Base-by-base conservation (phyloP, 2,329 filamentous ascomycete genomes). In the Colletotrichum eleusines region DNA sequence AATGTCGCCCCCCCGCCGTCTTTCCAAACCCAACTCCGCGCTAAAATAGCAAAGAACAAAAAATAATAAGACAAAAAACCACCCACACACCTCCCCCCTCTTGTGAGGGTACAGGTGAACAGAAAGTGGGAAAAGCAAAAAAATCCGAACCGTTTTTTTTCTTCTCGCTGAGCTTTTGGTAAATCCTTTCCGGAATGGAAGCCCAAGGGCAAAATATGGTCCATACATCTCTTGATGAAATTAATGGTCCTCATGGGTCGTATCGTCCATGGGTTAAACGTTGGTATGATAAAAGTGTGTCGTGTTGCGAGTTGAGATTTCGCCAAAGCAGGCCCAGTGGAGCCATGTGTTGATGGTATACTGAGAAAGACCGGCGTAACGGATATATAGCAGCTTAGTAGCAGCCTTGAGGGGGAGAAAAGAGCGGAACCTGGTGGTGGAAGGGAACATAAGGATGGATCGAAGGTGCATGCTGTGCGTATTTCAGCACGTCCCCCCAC, bases 401-500 rank as follows among this genome's bases (percentile, higher is more conserved):
- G 76, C 81, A 88, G 69, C 85, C 84, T 77, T 85, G 86, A 67
- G 87, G 83, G 70, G 86, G 83, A 60, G 83, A 80, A 74, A 88
- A 83, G 63, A 88, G 80, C 42, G 85, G 83, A 69, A 87, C 83
- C 78, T 86, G 86, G 55, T 85, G 84, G 71, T 87, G 86, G 68
- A 88, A 87, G 31, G 84, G 82, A 59, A 84, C 79, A 69, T 85
- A 82, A 67, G 86, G 83, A 73, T 86, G 85, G 48, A 86, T 80
- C 59, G 82, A 81, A 31, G 84, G 83, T 61, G 81, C 78, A 70
- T 85, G 84, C 76, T 85, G 85, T 71, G 84, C 84, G 77, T 87
- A 86, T 78, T 85, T 84, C 66, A 87, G 81, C 76, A 87, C 79
- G 71, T 87, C 86, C 85, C 85, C 87, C 83, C 81, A 84, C 68